Base-by-base conservation (phyloP, 2,329 filamentous ascomycete genomes). In the Penicillium occitanis region DNA sequence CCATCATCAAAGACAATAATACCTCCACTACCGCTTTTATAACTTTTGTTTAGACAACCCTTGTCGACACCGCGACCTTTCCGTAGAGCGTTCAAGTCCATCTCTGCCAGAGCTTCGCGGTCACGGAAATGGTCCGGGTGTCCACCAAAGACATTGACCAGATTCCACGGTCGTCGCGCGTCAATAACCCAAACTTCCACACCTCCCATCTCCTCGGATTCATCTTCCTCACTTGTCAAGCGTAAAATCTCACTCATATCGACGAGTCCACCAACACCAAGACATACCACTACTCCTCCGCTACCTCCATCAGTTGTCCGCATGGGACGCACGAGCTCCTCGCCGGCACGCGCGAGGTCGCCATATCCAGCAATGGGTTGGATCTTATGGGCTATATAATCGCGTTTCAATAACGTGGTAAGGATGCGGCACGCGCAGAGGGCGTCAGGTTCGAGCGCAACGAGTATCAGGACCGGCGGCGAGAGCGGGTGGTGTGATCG, bases 341-440 rank as follows among this genome's bases (percentile, higher is more conserved):
- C 86, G 55, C 93, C 93, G 25, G 90, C 90, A 71, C 88, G 89
- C 74, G 91, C 86, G 57, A 99, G 87, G 77, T 98, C 95, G 70
- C 88, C 89, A 87, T 97, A 98, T 64, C 95, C 95, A 22, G 92
- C 88, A 64, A 99, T 90, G 1, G 95, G 95, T 74, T 97, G 92
- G 74, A 98, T 97, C 80, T 97, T 98, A 82, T 98, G 94, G 14
- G 91, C 91, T 71, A 99, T 96, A 76, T 96, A 98, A 83, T 99
- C 95, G 84, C 94, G 91, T 80, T 96, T 97, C 68, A 99, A 85
- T n/a, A 99, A 85, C 61, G 90, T 87, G 2, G 94, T 96, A 58
- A 99, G 87, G 68, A 99, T 97, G 68, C 93, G 92, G 77, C 93
- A 96, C 69, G 93, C 95, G 79, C 94, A 98, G 68, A 99, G 88